phyloP scores from a whole-genome alignment of 2,329 filamentous ascomycete genomes.

The Incumbomyces delicatus region DNA sequence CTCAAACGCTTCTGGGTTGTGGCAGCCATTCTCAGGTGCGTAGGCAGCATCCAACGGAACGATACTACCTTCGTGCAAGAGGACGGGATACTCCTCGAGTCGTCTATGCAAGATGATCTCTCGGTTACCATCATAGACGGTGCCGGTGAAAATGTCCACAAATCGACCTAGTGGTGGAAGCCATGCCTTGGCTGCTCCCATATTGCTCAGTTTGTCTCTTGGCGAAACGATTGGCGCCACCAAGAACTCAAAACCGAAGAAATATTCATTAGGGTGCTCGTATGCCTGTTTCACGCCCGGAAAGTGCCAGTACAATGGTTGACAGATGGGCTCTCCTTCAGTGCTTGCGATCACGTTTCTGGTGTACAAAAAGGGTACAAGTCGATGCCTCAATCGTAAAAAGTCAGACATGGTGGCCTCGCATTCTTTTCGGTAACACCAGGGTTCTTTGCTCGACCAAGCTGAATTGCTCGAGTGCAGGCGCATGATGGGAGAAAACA shows the following conservation, averaged over 20 bases:
- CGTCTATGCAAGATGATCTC: constrained; percentile 43
- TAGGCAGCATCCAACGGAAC: constrained; percentile 43
- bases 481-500: constrained; percentile 52
- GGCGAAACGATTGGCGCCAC: constrained; percentile 49
- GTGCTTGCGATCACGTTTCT: constrained; percentile 42
- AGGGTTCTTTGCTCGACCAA: constrained; percentile 55
- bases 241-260: constrained; percentile 48
- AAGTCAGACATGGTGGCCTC: constrained; percentile 40
- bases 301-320: constrained; percentile 55
- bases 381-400: constrained; percentile 46
- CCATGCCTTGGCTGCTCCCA: constrained; percentile 45
- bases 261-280: constrained; percentile 47
- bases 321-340: constrained; percentile 44
- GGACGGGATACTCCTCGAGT: constrained; percentile 42
- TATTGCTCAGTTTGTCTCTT: constrained; percentile 36
- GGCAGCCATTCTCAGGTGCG: constrained; percentile 38
- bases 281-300: constrained; percentile 46
- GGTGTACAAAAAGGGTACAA: constrained; percentile 53
- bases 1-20: constrained; percentile 40
- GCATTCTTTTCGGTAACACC: constrained; percentile 43
- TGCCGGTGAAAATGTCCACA: constrained; percentile 50
- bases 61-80: constrained; percentile 49
- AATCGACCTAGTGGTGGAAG: constrained; percentile 42
- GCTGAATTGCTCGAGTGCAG: constrained; percentile 49
- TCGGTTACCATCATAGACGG: constrained; percentile 49